phyloP scores from a whole-genome alignment of 176 grass and related monocot genomes.

The Avena eriantha region DNA sequence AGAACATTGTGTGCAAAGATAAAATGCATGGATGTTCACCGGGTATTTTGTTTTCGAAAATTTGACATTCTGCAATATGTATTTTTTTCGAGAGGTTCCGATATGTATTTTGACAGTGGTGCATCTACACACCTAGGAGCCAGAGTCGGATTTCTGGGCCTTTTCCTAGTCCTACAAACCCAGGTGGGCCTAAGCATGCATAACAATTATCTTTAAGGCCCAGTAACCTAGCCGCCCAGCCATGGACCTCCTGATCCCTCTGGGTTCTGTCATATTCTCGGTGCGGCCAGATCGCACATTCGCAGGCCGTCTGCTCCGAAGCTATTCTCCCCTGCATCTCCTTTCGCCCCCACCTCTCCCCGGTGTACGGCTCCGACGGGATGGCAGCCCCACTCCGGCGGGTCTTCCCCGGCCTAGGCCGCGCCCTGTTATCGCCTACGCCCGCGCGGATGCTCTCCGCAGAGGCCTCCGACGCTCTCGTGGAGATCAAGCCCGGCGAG shows the following conservation, averaged over 20 bases:
- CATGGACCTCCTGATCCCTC: background rate
- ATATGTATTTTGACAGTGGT: too few relatives aligned
- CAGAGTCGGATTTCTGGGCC: too few relatives aligned
- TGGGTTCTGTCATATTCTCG: background rate
- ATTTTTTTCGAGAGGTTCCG: too few relatives aligned
- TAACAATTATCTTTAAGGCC: too few relatives aligned
- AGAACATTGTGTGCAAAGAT: too few relatives aligned
- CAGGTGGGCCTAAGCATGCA: too few relatives aligned
- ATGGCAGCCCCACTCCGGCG: conserved; percentile 83
- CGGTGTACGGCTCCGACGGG: conserved; percentile 40
- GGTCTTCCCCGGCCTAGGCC: conserved; percentile 54
- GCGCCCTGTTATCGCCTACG: conserved; percentile 43
- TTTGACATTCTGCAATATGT: too few relatives aligned
- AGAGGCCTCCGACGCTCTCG: conserved; percentile 62
- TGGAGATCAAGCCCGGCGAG: conserved; percentile 86
- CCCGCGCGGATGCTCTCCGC: conserved; percentile 61
- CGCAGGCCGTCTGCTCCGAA: conserved; percentile 25
- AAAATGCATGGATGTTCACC: too few relatives aligned
- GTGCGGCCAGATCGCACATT: conserved; percentile 9
- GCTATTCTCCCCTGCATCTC: background rate
- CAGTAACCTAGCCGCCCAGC: too few relatives aligned
- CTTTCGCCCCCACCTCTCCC: background rate
- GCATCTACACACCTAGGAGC: too few relatives aligned
- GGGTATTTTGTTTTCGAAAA: too few relatives aligned
- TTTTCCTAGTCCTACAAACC: too few relatives aligned